Base-by-base conservation (phyloP, 163 green algal species). In the Scenedesmus sp. region DNA sequence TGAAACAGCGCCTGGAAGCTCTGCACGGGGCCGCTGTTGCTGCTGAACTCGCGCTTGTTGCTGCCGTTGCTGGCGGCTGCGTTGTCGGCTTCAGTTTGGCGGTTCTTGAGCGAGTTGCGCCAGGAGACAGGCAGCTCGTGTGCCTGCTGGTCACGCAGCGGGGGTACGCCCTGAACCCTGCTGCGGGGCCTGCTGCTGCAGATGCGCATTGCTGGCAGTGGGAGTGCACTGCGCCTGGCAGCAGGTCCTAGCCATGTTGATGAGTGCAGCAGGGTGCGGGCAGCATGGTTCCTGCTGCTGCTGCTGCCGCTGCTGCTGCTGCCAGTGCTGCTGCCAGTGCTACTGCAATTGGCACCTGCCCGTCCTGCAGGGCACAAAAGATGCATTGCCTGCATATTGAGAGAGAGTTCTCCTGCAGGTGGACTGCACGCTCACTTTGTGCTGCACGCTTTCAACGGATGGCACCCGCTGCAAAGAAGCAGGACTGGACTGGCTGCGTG, bases 71-170 rank as follows among this genome's bases (percentile, higher is more conserved):
- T 57, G 26, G 13, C 16, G 12, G 10, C 34, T 46, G 34, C 9
- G 12, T 57, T 56, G 34, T 56, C 76, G n/a, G 34, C 3, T 59
- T 6, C 8, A 7, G 9, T 20, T 59, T 20, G 34, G 12, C 0
- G 57, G 34, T 9, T 7, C 26, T 56, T 59, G 8, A 84, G 76
- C 2, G 76, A 79, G 13, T 23, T 2, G 70, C 23, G 70, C 70
- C 70, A 79, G 70, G 70, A 79, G 4, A 23, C 70, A 79, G 70
- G 70, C 70, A 79, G 70, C 70, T 79, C 70, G 52, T 79, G 70
- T 52, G 70, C 70, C 70, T 34, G 66, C 18, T 79, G 70, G 70
- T 79, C 23, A 18, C 23, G 70, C 70, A 79, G 70, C 46, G 20
- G 70, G 23, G 70, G 20, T 79, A 79, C 70, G 15, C 23, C 70